Evolutionary conservation across 1,284 basidiomycete genomes (phyloP).

Genomic region (Neonothopanus nambi): DNA sequence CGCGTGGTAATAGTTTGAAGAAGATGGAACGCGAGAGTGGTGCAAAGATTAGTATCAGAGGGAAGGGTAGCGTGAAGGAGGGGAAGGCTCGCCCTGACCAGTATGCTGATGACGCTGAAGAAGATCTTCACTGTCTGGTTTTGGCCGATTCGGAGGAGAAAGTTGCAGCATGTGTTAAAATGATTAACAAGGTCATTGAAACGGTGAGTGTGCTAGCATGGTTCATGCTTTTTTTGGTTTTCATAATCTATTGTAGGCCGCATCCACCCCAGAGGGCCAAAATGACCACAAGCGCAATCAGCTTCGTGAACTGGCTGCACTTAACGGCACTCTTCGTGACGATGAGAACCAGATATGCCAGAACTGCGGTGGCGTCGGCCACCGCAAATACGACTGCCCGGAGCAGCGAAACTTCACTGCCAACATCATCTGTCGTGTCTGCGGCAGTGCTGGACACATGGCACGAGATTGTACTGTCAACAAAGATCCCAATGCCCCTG

Average conservation of each 20-base stretch:
- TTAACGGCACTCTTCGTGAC: slow-evolving; percentile 98
- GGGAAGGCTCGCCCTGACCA: slow-evolving; percentile 94
- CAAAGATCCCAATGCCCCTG: slow-evolving; percentile 68
- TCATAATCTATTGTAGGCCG: no score
- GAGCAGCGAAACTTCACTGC: slow-evolving; percentile 96
- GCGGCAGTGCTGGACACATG: slow-evolving; percentile 95
- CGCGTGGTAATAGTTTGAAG: slow-evolving; percentile 98
- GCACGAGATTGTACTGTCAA: slow-evolving; percentile 92
- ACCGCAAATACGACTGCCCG: slow-evolving; percentile 96
- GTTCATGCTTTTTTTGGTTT: slow-evolving; percentile 1
- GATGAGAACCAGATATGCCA: slow-evolving; percentile 99
- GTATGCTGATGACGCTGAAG: slow-evolving; percentile 94
- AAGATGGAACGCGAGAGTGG: slow-evolving; percentile 99
- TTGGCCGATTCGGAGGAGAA: slow-evolving; percentile 92
- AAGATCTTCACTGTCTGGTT: slow-evolving; percentile 98
- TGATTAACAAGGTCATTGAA: slow-evolving; percentile 99
- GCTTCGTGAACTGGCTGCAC: slow-evolving; percentile 93
- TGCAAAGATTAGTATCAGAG: slow-evolving; percentile 97
- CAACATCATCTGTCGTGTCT: slow-evolving; percentile 96
- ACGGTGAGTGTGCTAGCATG: slow-evolving; percentile 70
- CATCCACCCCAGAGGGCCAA: slow-evolving; percentile 97
- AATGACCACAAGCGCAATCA: slow-evolving; percentile 99
- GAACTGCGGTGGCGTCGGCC: slow-evolving; percentile 93
- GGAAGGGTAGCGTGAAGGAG: slow-evolving; percentile 98
- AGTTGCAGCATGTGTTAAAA: slow-evolving; percentile 85